Percentiles rank a stretch among this genome's conserved stretches.
Evolutionary conservation across 2,329 filamentous ascomycete species (phyloP).

Genomic region (Aspergillus caelatus): DNA sequence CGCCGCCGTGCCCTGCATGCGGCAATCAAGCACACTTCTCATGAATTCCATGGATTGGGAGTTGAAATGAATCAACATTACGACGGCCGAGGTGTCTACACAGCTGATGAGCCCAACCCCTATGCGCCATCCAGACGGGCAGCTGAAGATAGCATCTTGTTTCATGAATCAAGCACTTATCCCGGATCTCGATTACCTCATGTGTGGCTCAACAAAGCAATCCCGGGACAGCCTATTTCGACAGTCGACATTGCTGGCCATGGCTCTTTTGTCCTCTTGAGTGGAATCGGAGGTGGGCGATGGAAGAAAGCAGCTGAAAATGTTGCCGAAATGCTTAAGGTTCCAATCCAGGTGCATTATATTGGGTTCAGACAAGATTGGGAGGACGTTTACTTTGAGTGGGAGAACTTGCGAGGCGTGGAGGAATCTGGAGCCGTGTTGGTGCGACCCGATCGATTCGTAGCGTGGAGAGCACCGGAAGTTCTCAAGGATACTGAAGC

Average conservation of each 20-base stretch:
- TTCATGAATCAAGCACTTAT: conserved; percentile 55
- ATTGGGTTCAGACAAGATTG: conserved; percentile 64
- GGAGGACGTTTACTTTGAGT: conserved; percentile 65
- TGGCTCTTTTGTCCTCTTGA: conserved; percentile 54
- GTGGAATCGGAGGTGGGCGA: conserved; percentile 57
- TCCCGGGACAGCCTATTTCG: conserved; percentile 52
- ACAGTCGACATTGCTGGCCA: conserved; percentile 65
- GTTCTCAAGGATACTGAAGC: conserved; percentile 20
- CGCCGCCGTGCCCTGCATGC: too few relatives aligned
- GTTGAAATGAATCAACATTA: conserved; percentile 65
- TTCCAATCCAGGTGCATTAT: conserved; percentile 53
- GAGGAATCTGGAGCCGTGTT: conserved; percentile 62
- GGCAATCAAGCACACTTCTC: conserved; percentile 46
- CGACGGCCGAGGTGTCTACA: conserved; percentile 48
- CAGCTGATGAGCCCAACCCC: conserved; percentile 44
- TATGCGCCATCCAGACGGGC: conserved; percentile 22
- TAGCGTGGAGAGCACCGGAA: conserved; percentile 53
- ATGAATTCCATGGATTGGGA: conserved; percentile 60
- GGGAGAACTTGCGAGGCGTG: conserved; percentile 57
- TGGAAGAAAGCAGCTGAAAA: conserved; percentile 56
- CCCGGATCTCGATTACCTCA: conserved; percentile 65
- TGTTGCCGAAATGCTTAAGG: conserved; percentile 42
- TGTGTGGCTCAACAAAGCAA: conserved; percentile 60
- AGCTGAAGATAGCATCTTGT: conserved; percentile 45
- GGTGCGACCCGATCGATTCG: conserved; percentile 61